phyloP scores from a whole-genome alignment of 2,329 filamentous ascomycete genomes.

The Venturia effusa region DNA sequence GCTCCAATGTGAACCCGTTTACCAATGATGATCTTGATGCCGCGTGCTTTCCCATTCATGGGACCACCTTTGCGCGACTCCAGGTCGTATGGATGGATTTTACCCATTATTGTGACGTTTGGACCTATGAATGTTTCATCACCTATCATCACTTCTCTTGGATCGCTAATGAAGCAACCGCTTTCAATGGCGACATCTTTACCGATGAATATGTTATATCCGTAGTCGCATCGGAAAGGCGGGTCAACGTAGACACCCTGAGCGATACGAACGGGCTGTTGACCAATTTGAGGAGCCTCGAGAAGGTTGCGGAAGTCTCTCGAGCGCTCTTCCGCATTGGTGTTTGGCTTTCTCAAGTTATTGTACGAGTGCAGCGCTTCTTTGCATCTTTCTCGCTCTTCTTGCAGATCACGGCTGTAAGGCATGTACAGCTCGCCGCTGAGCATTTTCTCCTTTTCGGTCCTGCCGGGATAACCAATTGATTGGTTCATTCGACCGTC shows the following conservation, averaged over 20 bases:
- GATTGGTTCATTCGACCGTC: not conserved
- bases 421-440: constrained; percentile 68
- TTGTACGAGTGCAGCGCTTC: constrained; percentile 79
- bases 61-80: constrained; percentile 55
- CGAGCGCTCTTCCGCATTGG: constrained; percentile 52
- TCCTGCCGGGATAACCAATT: constrained; percentile 24
- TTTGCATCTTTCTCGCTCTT: constrained; percentile 77
- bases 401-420: constrained; percentile 64
- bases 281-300: not conserved
- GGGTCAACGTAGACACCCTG: constrained; percentile 69
- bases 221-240: constrained; percentile 88
- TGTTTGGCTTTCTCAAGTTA: constrained; percentile 52
- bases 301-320: constrained; percentile 47
- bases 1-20: constrained; percentile 12
- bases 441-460: constrained; percentile 87
- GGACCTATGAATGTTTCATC: constrained; percentile 61
- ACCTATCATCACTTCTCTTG: constrained; percentile 73
- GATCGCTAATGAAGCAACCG: constrained; percentile 77
- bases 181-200: constrained; percentile 74
- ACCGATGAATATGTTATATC: constrained; percentile 85
- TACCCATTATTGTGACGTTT: constrained; percentile 74
- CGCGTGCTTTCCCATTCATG: constrained; percentile 8
- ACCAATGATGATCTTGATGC: constrained; percentile 11
- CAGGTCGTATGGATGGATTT: constrained; percentile 33
- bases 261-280: constrained; percentile 42